phyloP scores from a whole-genome alignment of 2,329 filamentous ascomycete genomes.

The Cladosporium sp. region DNA sequence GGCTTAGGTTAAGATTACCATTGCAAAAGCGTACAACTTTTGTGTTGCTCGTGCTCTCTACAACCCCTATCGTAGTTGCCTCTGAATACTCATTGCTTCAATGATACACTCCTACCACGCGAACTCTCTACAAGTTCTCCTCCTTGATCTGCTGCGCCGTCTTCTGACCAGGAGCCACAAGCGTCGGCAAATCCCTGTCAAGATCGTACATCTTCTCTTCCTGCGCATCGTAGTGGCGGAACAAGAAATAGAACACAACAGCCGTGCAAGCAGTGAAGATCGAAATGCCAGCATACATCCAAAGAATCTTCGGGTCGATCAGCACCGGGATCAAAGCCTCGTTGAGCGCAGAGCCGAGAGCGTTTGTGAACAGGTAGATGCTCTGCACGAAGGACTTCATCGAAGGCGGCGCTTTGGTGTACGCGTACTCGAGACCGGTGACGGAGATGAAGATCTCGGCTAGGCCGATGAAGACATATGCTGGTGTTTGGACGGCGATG shows the following conservation, averaged over 20 bases:
- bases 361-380: constrained; percentile 54
- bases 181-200: constrained; percentile 30
- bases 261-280: constrained; percentile 26
- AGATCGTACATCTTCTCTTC: constrained; percentile 55
- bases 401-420: constrained; percentile 46
- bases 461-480: constrained; percentile 48
- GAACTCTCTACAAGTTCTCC: background rate
- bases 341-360: constrained; percentile 60
- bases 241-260: constrained; percentile 33
- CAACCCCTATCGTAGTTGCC: background rate
- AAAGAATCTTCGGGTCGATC: constrained; percentile 64
- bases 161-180: constrained; percentile 8
- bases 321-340: constrained; percentile 62
- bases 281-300: constrained; percentile 51
- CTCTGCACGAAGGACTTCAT: constrained; percentile 53
- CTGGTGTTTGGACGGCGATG: constrained; percentile 47
- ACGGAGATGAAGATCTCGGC: constrained; percentile 50
- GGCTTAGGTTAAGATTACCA: background rate
- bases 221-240: constrained; percentile 46
- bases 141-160: constrained; percentile 6
- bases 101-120: background rate
- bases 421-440: constrained; percentile 50
- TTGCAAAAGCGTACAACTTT: background rate
- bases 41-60: background rate
- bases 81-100: background rate